A percentile compares a stretch with the other conserved stretches of the same genome.
Conservation (phyloP, 2,329 filamentous ascomycete genomes). For the Penicillium sp. region DNA sequence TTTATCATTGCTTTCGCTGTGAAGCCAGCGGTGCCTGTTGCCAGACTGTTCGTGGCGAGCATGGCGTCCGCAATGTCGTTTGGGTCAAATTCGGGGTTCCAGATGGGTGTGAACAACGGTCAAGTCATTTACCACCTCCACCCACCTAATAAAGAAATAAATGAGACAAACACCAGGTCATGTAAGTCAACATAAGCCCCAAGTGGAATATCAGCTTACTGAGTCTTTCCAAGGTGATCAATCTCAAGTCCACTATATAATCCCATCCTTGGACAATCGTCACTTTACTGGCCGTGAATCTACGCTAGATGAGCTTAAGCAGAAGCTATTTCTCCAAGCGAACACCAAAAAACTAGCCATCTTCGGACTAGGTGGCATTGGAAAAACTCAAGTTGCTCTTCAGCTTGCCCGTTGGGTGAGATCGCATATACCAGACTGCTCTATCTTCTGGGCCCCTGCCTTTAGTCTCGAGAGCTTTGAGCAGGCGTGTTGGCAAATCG, state of each 20-base stretch:
- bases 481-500: neutral
- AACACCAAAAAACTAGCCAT: constrained; percentile 10
- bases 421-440: constrained; percentile 9
- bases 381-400: constrained; percentile 28
- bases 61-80: neutral
- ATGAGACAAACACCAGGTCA: neutral
- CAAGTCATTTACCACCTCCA: neutral
- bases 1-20: too few relatives aligned
- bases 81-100: neutral
- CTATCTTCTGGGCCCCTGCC: constrained; percentile 20
- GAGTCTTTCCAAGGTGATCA: neutral
- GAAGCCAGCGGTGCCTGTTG: too few relatives aligned
- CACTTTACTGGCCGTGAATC: neutral
- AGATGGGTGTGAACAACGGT: neutral
- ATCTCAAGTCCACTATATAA: neutral
- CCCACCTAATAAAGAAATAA: neutral
- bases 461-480: neutral
- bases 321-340: neutral
- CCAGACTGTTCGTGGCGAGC: neutral
- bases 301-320: neutral
- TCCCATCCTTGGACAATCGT: constrained; percentile 1
- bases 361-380: constrained; percentile 27
- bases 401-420: constrained; percentile 18
- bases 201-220: neutral
- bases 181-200: neutral